Base-by-base conservation (phyloP, 2,329 filamentous ascomycete species). In the Ophiostoma sp. region DNA sequence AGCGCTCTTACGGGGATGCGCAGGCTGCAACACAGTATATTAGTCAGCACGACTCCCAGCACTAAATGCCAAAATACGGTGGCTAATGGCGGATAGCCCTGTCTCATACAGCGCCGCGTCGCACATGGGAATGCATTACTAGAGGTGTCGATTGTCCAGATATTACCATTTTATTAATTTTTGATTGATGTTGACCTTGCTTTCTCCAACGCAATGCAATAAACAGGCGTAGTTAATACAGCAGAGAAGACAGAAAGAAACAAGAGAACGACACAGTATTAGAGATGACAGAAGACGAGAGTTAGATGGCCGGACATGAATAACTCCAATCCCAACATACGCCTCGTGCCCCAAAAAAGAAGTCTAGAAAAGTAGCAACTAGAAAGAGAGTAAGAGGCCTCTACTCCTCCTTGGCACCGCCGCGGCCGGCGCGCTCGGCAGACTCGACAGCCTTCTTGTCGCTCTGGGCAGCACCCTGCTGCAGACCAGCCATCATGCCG, bases 361-460 rank as follows among this genome's bases (percentile, higher is more conserved):
- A 41, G 15, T 4, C 10, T 41, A 41, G 5, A 48, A 48, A n/a
- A 48, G 27, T 1, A 31, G 27, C 27, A 31, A 3, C 27, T 31
- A 31, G 1, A 31, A 31, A 31, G 27, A 31, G 27, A 31, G 20
- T 20, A 23, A 23, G 7, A 23, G 6, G 27, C 7, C 52, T 27
- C 78, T 88, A 91, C 82, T 91, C 89, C 80, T 91, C 89, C 86
- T 91, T 91, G 76, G 83, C 87, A 77, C 89, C 89, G 71, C 89
- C 89, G 73, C 87, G 85, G 73, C 90, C 90, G 70, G 90, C 85
- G 79, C 90, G 91, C 85, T 94, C 91, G 69, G 89, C 89, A 68
- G 87, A 86, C 83, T 93, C 91, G 67, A 97, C 86, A 70, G 91
- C 89, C 83, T 94, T 93, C 86, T 94, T 93, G 81, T 99, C 95